Evolutionary conservation across 345 rosid species (phyloP).

Genomic region (Trapa bicornis): DNA sequence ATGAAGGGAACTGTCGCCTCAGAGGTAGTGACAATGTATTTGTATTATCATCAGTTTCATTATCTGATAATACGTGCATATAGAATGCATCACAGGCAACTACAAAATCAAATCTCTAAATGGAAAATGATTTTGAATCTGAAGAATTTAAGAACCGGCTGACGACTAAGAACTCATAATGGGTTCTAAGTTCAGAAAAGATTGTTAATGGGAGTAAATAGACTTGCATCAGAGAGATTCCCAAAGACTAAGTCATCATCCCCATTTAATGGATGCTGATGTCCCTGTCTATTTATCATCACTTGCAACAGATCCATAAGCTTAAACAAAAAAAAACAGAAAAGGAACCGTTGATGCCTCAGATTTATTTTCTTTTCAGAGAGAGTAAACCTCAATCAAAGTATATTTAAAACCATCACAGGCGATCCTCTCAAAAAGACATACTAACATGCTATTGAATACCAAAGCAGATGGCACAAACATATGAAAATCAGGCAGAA

Average conservation of each 20-base stretch:
- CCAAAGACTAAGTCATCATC: conserved; percentile 30
- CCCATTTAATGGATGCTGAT: conserved; percentile 35
- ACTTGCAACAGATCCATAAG: conserved; percentile 23
- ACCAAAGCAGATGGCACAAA: too few relatives aligned
- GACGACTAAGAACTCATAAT: neutral
- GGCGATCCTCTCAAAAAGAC: conserved; percentile 8
- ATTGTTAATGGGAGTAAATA: neutral
- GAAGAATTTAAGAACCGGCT: neutral
- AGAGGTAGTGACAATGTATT: conserved; percentile 27
- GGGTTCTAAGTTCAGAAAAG: too few relatives aligned
- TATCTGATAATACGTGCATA: conserved; percentile 16
- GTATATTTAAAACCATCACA: conserved; percentile 61
- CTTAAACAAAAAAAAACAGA: neutral
- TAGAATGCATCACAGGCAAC: conserved; percentile 15
- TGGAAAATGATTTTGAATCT: neutral
- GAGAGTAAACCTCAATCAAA: conserved; percentile 24
- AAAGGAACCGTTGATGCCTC: conserved; percentile 20
- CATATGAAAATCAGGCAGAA: neutral
- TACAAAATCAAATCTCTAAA: neutral
- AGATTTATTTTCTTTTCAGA: conserved; percentile 17
- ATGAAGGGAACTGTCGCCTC: conserved; percentile 9
- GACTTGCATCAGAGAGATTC: conserved; percentile 43
- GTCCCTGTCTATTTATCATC: conserved; percentile 83
- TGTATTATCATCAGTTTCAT: conserved; percentile 5
- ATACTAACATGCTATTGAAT: neutral